These are phyloP conservation scores for Candida dajiaensis DNA, from an alignment of 805 yeast species.

Conservation along the genomic window DNA sequence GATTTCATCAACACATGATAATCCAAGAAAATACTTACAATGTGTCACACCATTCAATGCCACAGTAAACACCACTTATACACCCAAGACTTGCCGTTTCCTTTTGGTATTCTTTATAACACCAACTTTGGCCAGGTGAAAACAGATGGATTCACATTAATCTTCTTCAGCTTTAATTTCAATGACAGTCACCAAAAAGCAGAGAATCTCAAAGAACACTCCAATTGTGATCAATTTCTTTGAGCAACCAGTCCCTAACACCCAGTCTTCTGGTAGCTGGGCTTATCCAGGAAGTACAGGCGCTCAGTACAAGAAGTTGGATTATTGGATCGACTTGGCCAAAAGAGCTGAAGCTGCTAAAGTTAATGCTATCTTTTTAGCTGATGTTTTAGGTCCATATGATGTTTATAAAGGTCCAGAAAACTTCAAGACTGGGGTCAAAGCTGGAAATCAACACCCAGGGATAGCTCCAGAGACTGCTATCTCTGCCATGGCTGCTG, in stretches of 20 bases:
- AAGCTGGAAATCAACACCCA: slow-evolving; percentile 28
- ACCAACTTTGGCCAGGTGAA: no score
- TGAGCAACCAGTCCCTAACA: slow-evolving; percentile 28
- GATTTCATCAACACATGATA: no score
- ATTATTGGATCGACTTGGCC: slow-evolving; percentile 34
- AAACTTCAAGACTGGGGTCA: slow-evolving; percentile 7
- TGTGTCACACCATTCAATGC: no score
- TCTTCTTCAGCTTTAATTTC: not conserved
- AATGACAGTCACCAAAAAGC: slow-evolving; percentile 1
- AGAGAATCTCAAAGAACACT: slow-evolving; percentile 6
- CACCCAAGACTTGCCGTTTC: no score
- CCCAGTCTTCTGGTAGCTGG: slow-evolving; percentile 30
- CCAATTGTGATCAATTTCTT: slow-evolving; percentile 32
- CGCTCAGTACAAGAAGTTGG: slow-evolving; percentile 20
- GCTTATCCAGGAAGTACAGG: slow-evolving; percentile 32
- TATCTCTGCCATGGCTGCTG: slow-evolving; percentile 36
- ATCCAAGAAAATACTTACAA: no score
- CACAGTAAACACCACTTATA: no score
- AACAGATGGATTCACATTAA: no score
- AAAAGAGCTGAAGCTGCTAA: slow-evolving; percentile 31
- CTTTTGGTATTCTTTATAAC: no score
- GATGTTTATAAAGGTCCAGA: slow-evolving; percentile 29
- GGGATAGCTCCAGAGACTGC: slow-evolving; percentile 32
- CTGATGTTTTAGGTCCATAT: slow-evolving; percentile 34
- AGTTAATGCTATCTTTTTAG: slow-evolving; percentile 31